Evolutionary conservation across 2,329 filamentous ascomycete species (phyloP), one percentile per base, ranked within the genome.

Genomic region (Arthrobotrys conoides): DNA sequence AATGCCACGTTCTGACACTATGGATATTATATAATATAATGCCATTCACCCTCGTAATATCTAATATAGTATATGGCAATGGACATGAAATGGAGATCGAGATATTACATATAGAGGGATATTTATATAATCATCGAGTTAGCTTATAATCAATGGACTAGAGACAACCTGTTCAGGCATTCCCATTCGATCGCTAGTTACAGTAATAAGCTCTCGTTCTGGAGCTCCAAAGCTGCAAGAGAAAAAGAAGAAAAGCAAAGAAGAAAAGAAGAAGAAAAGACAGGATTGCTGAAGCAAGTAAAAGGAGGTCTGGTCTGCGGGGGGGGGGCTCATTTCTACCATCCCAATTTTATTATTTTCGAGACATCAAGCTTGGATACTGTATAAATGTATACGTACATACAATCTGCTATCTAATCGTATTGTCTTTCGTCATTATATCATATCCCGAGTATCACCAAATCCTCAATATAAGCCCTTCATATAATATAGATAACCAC

Each of bases 221-320:
- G 44, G 44, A 46, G 44, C 44, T 46, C 44, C 44, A 46, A 20
- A 46, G 51, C 10, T 55, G 20, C 14, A 33, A 55, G 33, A 18
- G 51, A 33, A 55, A 55, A n/a, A n/a, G n/a, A n/a, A n/a, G n/a
- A n/a, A n/a, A n/a, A n/a, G n/a, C n/a, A n/a, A n/a, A n/a, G n/a
- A n/a, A 30, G 6, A n/a, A 33, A 55, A 33, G 18, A 14, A 24
- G n/a, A 33, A 16, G 16, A 55, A 33, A 55, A 33, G 24, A 24
- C 14, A 5, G 5, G 38, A 4, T n/a, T 41, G 10, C 12, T 41
- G 5, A 41, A 41, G 18, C 18, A 48, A 41, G 38, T 41, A 41
- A 41, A 41, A n/a, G 38, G 38, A n/a, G 38, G 38, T 14, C 12
- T 41, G 12, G 8, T 10, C 36, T 38, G 36, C 36, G 36, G 10